Percentiles rank a stretch among this genome's conserved stretches.
Evolutionary conservation across 1,284 basidiomycete genomes (phyloP).

Genomic region (Chalciporus sp.): DNA sequence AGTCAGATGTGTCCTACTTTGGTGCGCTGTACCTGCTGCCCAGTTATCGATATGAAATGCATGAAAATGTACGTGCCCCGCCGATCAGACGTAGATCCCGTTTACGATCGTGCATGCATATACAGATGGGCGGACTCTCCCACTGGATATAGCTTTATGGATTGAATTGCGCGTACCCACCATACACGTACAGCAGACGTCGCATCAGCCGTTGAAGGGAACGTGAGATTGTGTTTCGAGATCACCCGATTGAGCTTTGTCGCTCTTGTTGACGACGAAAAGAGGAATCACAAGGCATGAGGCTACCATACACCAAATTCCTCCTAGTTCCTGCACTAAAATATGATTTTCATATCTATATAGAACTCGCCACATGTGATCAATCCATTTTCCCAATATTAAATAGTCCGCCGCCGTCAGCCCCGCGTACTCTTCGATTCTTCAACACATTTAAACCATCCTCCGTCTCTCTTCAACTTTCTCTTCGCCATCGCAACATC

Average conservation of each 20-base stretch:
- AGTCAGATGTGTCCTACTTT: background rate
- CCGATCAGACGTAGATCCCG: background rate
- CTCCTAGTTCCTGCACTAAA: background rate
- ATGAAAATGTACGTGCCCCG: background rate
- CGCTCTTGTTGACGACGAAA: constrained; percentile 32
- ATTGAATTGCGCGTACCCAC: background rate
- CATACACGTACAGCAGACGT: background rate
- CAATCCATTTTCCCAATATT: background rate
- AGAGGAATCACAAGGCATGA: constrained; percentile 26
- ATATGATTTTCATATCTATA: background rate
- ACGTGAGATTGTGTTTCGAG: constrained; percentile 24
- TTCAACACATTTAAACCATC: background rate
- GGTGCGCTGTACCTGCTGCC: background rate
- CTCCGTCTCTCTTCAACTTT: background rate
- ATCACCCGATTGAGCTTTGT: constrained; percentile 2
- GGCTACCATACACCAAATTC: constrained; percentile 7
- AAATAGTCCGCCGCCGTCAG: constrained; percentile 17
- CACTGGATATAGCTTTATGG: background rate
- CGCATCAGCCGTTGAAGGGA: constrained; percentile 12
- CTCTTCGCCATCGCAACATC: background rate
- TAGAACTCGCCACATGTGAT: constrained; percentile 9
- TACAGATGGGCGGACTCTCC: background rate
- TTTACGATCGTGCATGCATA: background rate
- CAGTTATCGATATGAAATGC: background rate
- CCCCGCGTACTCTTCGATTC: background rate